Percentiles rank a stretch among this genome's conserved stretches.
Evolutionary conservation across 1,284 basidiomycete genomes (phyloP).

Genomic region (Leccinum huronense): DNA sequence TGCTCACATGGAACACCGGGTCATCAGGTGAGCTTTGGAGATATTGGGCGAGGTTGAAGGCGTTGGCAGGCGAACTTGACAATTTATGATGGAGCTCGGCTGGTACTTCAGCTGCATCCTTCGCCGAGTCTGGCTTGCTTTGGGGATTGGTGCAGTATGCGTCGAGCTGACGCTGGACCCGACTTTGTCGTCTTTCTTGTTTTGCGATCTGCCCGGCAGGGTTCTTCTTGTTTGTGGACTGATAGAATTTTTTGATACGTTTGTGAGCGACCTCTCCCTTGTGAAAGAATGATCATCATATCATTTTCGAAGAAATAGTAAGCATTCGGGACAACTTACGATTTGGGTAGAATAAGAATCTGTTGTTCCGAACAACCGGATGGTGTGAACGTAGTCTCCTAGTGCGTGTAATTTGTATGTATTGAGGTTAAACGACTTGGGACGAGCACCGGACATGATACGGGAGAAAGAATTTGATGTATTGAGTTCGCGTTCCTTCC

Average conservation of each 20-base stretch:
- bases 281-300: neutral
- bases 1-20: slow-evolving; percentile 16
- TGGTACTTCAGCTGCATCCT: neutral
- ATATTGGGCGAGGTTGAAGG: slow-evolving; percentile 12
- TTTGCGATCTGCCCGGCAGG: neutral
- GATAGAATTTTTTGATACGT: neutral
- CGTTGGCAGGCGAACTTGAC: neutral
- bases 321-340: neutral
- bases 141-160: neutral
- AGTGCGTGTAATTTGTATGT: neutral
- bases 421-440: neutral
- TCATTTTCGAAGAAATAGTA: neutral
- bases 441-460: neutral
- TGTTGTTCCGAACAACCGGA: neutral
- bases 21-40: slow-evolving; percentile 10
- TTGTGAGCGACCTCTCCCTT: neutral
- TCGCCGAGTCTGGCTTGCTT: neutral
- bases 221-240: neutral
- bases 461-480: neutral
- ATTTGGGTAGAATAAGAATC: neutral
- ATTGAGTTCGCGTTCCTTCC: neutral
- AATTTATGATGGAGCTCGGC: slow-evolving; percentile 10
- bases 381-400: neutral
- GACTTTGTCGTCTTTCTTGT: neutral
- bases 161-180: neutral